phyloP scores from a whole-genome alignment of 2,329 filamentous ascomycete species.

The Botrytis elliptica region DNA sequence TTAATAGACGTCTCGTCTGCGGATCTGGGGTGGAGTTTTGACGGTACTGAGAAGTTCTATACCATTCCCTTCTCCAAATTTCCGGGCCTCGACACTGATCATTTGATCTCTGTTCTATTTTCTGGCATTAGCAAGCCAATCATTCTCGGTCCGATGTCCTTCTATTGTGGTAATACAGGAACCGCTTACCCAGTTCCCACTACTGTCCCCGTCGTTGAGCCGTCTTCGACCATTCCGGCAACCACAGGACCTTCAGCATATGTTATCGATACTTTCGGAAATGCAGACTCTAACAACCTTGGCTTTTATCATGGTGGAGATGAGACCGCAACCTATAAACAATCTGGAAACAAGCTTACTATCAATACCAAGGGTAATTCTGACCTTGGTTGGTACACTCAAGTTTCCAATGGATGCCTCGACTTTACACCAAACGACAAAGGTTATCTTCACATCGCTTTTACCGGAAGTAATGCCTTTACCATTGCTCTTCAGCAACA shows the following conservation, averaged over 20 bases:
- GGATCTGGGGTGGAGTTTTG: conserved; percentile 59
- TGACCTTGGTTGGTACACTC: conserved; percentile 61
- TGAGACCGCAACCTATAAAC: conserved; percentile 54
- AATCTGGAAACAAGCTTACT: conserved; percentile 51
- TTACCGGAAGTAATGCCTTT: conserved; percentile 61
- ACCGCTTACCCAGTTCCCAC: conserved; percentile 50
- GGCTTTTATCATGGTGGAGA: conserved; percentile 66
- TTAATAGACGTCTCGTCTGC: conserved; percentile 39
- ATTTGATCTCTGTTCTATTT: conserved; percentile 54
- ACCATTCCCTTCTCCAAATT: conserved; percentile 56
- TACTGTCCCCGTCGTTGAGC: conserved; percentile 43
- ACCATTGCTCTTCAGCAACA: conserved; percentile 65
- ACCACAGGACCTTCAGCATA: conserved; percentile 50
- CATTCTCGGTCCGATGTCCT: conserved; percentile 55
- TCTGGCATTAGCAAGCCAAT: conserved; percentile 47
- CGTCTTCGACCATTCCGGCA: conserved; percentile 50
- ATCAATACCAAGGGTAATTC: conserved; percentile 56
- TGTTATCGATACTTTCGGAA: conserved; percentile 61
- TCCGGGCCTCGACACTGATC: conserved; percentile 49
- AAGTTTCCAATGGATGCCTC: conserved; percentile 54
- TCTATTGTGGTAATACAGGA: conserved; percentile 56
- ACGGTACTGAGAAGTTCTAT: conserved; percentile 60
- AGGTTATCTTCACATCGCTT: conserved; percentile 64
- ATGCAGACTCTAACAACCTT: conserved; percentile 54
- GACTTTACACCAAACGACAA: conserved; percentile 55